Evolutionary conservation across 1,139 yeast genomes (phyloP), one percentile per base, ranked within the genome.

Genomic region (Geotrichum aggregatum): DNA sequence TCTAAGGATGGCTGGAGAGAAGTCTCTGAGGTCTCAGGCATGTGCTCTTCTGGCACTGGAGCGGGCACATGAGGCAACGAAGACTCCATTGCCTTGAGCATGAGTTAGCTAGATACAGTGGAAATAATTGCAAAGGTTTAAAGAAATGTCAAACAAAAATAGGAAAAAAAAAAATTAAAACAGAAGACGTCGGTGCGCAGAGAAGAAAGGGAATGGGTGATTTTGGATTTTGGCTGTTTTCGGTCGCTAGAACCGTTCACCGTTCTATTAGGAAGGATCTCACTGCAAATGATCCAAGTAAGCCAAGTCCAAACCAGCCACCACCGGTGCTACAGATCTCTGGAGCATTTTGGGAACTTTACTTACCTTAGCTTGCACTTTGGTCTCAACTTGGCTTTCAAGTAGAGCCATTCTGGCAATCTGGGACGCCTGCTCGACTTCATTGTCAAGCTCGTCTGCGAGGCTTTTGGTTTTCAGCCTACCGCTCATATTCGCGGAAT

Each of bases 1-100:
- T 46, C 49, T 13, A 46, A n/a, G 7, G 49, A 46, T 31, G 49
- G 38, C 22, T 46, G 49, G 13, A 46, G 22, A 10, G 44, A 46
- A 14, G 44, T 19, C 24, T 45, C 42, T 3, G 31, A 14, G 3
- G 3, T n/a, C 3, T 21, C 31, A n/a, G 31, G 39, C 33, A 13
- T 28, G 8, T 28, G 11, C 33, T 28, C 13, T 8, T 28, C 11
- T 28, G 33, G 8, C 33, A 28, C 13, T 28, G 13, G 8, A 24
- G 8, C 28, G 8, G 28, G 28, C 28, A 24, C 28, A 8, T 24
- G 7, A 24, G 28, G 28, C 28, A 24, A 24, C 7, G 28, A 24
- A 24, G 28, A 24, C 28, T 24, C 28, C 28, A 24, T 24, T 24
- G 28, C 28, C 28, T 24, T 24, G 7, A 7, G 31, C 31, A 28